Conservation (phyloP, 202 grass and related monocot genomes). For the Dendrocalamus latiflorus region DNA sequence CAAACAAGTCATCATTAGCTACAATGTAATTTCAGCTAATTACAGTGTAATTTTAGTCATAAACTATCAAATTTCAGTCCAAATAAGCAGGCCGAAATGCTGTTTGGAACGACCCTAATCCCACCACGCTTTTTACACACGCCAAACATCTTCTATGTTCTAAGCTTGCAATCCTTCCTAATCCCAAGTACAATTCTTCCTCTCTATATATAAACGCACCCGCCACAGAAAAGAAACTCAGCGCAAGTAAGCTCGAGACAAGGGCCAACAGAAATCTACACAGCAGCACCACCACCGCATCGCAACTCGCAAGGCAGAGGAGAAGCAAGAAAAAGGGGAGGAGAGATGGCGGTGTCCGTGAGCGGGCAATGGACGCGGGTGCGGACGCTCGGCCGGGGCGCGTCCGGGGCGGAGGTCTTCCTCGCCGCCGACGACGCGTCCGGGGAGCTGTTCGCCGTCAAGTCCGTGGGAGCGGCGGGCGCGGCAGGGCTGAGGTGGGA, state of each 20-base stretch:
- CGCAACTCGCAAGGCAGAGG: too few relatives aligned
- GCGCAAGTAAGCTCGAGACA: background rate
- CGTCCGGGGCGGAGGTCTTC: slow-evolving; percentile 54
- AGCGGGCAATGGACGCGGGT: slow-evolving; percentile 35
- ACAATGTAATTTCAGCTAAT: too few relatives aligned
- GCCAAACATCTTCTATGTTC: slow-evolving; percentile 15
- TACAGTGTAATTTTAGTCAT: too few relatives aligned
- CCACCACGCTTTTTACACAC: too few relatives aligned
- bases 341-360: background rate
- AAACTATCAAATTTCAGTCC: too few relatives aligned
- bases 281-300: background rate
- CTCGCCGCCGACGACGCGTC: slow-evolving; percentile 27
- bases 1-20: too few relatives aligned
- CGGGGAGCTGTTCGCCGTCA: slow-evolving; percentile 43
- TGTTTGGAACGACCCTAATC: too few relatives aligned
- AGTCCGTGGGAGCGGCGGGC: slow-evolving; percentile 9
- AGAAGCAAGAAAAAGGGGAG: too few relatives aligned
- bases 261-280: background rate
- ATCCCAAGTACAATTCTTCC: background rate
- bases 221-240: background rate
- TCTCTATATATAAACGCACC: background rate
- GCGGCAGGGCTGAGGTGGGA: slow-evolving; percentile 37
- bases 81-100: too few relatives aligned
- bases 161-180: slow-evolving; percentile 26
- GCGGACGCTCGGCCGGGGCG: slow-evolving; percentile 53